A percentile compares a stretch with the other conserved stretches of the same genome.
Evolutionary conservation across 129 eudicot genomes (phyloP).

Genomic region (Kitagawia praeruptora): DNA sequence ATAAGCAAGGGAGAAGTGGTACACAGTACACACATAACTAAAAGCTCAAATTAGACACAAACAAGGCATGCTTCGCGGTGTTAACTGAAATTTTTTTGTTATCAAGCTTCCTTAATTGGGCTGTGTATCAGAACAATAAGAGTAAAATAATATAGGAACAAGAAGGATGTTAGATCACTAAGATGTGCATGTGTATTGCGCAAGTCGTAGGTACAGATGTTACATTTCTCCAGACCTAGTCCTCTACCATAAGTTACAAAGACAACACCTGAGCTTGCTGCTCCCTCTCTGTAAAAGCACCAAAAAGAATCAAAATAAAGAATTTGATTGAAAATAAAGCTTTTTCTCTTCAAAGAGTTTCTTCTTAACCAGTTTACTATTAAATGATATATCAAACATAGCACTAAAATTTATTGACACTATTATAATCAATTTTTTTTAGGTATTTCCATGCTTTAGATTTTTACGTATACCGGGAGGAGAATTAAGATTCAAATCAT

Average conservation of each 20-base stretch:
- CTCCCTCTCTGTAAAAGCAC: not conserved
- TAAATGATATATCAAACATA: not conserved
- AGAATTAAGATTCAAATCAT: not conserved
- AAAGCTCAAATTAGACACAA: not conserved
- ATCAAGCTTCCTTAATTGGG: not conserved
- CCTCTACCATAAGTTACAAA: constrained; percentile 6
- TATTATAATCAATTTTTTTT: too few species aligned
- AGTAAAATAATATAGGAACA: not conserved
- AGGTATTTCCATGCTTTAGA: not conserved
- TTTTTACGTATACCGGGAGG: not conserved
- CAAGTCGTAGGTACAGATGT: not conserved
- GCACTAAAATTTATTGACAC: not conserved
- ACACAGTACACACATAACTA: not conserved
- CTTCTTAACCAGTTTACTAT: not conserved
- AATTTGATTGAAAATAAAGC: not conserved
- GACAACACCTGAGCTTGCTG: constrained; percentile 1
- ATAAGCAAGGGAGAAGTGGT: not conserved
- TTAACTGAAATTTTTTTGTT: not conserved
- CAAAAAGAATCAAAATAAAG: not conserved
- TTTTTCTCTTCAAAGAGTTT: not conserved
- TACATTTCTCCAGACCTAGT: constrained; percentile 7
- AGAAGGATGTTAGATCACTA: not conserved
- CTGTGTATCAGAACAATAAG: not conserved
- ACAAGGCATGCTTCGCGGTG: not conserved
- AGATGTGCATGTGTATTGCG: not conserved